Evolutionary conservation across 2,329 filamentous ascomycete genomes (phyloP).

Genomic region (Tolypocladium pustulatum): DNA sequence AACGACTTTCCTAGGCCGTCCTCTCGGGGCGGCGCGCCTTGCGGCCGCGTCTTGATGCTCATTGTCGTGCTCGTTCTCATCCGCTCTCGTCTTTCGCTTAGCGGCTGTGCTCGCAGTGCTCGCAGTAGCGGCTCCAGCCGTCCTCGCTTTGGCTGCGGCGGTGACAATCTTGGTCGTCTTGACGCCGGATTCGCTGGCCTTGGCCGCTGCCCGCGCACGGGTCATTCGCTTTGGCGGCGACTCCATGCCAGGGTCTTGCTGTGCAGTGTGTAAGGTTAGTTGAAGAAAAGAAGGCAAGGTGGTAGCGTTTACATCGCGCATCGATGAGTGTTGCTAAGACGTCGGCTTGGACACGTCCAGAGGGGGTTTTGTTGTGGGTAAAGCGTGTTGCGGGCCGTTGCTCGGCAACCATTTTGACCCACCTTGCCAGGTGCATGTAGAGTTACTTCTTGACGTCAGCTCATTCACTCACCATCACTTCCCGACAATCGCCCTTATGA

Average conservation of each 20-base stretch:
- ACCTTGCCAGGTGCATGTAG: neutral
- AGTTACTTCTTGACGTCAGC: neutral
- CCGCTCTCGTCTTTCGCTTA: slow-evolving; percentile 41
- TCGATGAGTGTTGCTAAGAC: neutral
- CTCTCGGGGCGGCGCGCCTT: slow-evolving; percentile 28
- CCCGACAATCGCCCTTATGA: neutral
- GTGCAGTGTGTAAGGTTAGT: slow-evolving; percentile 3
- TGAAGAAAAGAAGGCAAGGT: slow-evolving; percentile 4
- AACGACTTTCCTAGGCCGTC: slow-evolving; percentile 29
- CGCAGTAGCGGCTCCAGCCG: slow-evolving; percentile 19
- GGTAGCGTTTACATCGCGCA: slow-evolving; percentile 12
- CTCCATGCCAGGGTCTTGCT: slow-evolving; percentile 26
- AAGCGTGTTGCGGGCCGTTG: slow-evolving; percentile 2
- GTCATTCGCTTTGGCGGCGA: slow-evolving; percentile 52
- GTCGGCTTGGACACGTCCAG: neutral
- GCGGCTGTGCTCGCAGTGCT: slow-evolving; percentile 23
- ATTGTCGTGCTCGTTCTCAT: slow-evolving; percentile 39
- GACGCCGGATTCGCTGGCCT: slow-evolving; percentile 23
- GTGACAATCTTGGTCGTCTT: slow-evolving; percentile 36
- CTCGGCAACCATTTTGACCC: slow-evolving; percentile 7
- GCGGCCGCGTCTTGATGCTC: slow-evolving; percentile 17
- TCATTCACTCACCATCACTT: neutral
- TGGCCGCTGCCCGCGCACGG: slow-evolving; percentile 35
- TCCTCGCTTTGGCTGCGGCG: slow-evolving; percentile 37
- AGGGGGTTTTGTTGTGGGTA: slow-evolving; percentile 6